phyloP scores from a whole-genome alignment of 176 grass and related monocot genomes.

The Hordeum vulgare region DNA sequence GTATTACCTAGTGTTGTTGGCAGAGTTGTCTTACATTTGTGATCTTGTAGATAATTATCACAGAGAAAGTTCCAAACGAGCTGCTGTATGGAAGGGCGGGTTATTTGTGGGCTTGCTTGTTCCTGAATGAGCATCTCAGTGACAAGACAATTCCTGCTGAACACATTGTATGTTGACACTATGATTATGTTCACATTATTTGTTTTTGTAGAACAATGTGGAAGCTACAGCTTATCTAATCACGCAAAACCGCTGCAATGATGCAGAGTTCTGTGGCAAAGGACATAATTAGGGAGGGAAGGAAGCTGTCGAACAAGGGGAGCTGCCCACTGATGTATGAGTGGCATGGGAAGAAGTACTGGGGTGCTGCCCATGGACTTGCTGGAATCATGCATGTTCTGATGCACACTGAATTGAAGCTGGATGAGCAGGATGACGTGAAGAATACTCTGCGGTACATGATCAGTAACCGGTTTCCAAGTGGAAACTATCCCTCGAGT shows the following conservation, averaged over 20 bases:
- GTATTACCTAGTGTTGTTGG: not conserved
- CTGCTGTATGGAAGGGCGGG: constrained; percentile 84
- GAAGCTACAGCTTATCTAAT: not conserved
- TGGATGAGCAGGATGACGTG: constrained; percentile 55
- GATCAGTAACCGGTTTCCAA: constrained; percentile 66
- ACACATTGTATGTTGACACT: constrained; percentile 39
- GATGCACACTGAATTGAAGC: constrained; percentile 56
- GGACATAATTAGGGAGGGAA: constrained; percentile 75
- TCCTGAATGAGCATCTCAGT: constrained; percentile 79
- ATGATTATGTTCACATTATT: not conserved
- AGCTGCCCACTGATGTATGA: constrained; percentile 77
- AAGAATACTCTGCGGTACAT: constrained; percentile 76
- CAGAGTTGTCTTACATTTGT: not conserved
- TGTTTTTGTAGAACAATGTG: not conserved
- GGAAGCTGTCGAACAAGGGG: constrained; percentile 46
- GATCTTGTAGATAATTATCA: constrained; percentile 56
- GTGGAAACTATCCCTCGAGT: constrained; percentile 72
- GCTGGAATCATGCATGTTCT: constrained; percentile 85
- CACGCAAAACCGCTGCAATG: constrained; percentile 9
- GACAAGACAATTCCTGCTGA: constrained; percentile 42
- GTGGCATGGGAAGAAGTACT: constrained; percentile 85
- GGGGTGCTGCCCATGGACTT: constrained; percentile 86
- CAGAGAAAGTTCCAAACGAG: constrained; percentile 63
- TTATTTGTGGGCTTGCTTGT: constrained; percentile 90
- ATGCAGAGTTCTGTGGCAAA: constrained; percentile 43